phyloP scores from a whole-genome alignment of 305 asterid species.

The Fraxinus angustifolia region DNA sequence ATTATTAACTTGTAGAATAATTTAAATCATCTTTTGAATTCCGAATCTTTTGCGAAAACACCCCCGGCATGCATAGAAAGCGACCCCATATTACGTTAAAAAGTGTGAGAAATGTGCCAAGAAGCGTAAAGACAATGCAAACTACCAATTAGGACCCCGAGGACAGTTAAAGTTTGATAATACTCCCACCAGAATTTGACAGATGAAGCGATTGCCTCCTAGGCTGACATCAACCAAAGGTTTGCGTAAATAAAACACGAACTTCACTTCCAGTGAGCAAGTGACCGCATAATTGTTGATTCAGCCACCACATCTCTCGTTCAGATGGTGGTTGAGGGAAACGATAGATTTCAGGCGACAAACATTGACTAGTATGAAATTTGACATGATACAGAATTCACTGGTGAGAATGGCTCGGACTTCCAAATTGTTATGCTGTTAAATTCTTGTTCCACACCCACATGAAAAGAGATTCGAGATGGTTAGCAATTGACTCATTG shows the following conservation, averaged over 20 bases:
- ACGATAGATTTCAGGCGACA: not conserved
- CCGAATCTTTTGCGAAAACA: not conserved
- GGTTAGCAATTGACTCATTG: not conserved
- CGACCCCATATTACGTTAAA: no score
- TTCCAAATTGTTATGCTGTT: conserved; percentile 19
- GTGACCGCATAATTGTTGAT: not conserved
- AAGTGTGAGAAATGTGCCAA: not conserved
- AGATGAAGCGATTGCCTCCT: not conserved
- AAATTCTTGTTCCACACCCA: not conserved
- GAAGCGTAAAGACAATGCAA: not conserved
- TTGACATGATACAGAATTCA: not conserved
- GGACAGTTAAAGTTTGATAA: not conserved
- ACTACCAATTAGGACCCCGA: not conserved
- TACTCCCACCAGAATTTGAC: not conserved
- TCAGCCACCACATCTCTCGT: not conserved
- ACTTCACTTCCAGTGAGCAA: not conserved
- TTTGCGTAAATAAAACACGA: not conserved
- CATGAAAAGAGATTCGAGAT: conserved; percentile 19
- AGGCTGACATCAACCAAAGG: not conserved
- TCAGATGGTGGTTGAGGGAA: not conserved
- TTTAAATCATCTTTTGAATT: not conserved
- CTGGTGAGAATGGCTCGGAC: not conserved
- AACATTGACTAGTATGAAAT: not conserved
- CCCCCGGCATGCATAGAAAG: no score
- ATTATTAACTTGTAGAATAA: not conserved